phyloP scores from a whole-genome alignment of 2,329 filamentous ascomycete species.

The Monilinia polystroma region DNA sequence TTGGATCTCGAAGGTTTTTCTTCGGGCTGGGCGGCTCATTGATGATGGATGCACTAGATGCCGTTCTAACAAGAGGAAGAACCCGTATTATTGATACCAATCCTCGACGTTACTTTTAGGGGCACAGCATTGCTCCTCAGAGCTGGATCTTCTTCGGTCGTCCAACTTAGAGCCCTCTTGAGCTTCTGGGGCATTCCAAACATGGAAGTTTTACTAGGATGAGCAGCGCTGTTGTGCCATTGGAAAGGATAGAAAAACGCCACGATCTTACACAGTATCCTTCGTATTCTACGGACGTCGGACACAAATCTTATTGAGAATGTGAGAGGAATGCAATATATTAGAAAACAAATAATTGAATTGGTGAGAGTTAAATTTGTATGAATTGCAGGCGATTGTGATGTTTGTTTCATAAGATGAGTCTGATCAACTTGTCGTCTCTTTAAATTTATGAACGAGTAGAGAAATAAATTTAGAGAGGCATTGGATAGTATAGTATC shows the following conservation, averaged over 20 bases:
- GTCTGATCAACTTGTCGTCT: too few relatives aligned
- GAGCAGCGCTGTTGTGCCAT: too few relatives aligned
- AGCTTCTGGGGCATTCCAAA: too few relatives aligned
- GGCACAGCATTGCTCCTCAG: neutral
- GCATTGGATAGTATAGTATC: too few relatives aligned
- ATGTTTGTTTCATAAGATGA: too few relatives aligned
- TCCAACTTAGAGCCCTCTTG: too few relatives aligned
- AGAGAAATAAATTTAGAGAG: neutral
- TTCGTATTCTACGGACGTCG: neutral
- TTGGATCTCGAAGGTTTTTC: neutral
- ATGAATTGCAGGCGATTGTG: neutral
- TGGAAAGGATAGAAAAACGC: constrained; percentile 1
- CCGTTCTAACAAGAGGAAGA: neutral
- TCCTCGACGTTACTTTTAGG: neutral
- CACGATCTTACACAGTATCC: constrained; percentile 2
- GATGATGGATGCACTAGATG: neutral
- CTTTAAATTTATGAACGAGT: neutral
- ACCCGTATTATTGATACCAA: neutral
- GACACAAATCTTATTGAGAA: neutral
- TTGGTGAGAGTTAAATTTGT: too few relatives aligned
- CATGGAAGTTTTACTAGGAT: too few relatives aligned
- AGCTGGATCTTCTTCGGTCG: neutral
- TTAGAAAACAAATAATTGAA: neutral
- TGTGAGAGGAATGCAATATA: neutral
- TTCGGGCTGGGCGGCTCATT: neutral